Base-by-base conservation (phyloP, 768 basidiomycete species). In the Podaxis carcinomalis region DNA sequence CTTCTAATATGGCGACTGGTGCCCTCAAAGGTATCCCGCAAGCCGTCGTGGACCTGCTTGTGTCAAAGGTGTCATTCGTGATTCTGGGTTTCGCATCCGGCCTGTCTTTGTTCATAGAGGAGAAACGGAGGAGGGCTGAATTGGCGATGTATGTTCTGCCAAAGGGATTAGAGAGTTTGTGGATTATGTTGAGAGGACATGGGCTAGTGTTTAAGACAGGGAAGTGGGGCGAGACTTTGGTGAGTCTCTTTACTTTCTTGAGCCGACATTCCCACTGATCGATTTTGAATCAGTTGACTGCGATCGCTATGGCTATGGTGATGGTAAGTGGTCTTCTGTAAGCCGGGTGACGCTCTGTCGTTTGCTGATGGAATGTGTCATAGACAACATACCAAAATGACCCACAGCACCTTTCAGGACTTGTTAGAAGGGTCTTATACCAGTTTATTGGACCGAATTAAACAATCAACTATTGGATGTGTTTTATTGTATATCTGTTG, bases 141-240 rank as follows among this genome's bases (percentile, higher is more conserved):
- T 76, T 98, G 64, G 93, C 95, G 63, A 92, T 94, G 93, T 94
- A 90, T 69, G 89, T 87, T 1, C 74, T 98, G 25, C 96, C 96
- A 3, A 92, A 94, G 71, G 92, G 85, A 0, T 72, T 98, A 37
- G 95, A 98, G 77, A 92, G 92, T 57, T 84, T 84, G n/a, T 98
- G 94, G 95, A 79, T 87, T 0, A 85, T 87, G 69, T 83, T 88
- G 7, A 74, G 90, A 25, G 89, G 90, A 13, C 84, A 86, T 63
- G 89, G 90, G 1, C 85, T 84, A 74, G 89, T 95, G 50, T 84
- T 87, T 63, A 78, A 79, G 64, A 87, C 87, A 35, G 89, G 88
- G 7, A 82, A 83, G 53, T 84, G 81, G 74, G 91, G 90, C 0
- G 89, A 88, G 89, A 88, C 87, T 5, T 92, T 97, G 92, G 90